Conservation (phyloP, 2,329 filamentous ascomycete species). For the Kalaharituber pfeilii region DNA sequence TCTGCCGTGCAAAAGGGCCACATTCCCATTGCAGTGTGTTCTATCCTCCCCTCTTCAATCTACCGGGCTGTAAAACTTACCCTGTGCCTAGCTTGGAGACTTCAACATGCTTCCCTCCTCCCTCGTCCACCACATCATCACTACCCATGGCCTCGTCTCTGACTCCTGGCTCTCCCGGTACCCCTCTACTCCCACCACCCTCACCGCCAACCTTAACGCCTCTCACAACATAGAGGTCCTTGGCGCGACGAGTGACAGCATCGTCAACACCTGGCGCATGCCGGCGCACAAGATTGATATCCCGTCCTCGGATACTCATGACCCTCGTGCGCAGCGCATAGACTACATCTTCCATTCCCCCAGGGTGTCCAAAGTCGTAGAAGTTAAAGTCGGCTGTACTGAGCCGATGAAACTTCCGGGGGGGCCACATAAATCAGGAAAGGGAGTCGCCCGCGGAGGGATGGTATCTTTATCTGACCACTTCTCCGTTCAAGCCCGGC, state of each 20-base stretch:
- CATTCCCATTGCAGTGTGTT: constrained; percentile 48
- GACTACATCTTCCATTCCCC: constrained; percentile 65
- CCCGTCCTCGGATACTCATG: constrained; percentile 47
- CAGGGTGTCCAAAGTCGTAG: constrained; percentile 34
- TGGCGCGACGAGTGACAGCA: constrained; percentile 71
- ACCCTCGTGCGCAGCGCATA: constrained; percentile 65
- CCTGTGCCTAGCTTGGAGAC: constrained; percentile 45
- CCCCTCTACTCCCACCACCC: constrained; percentile 66
- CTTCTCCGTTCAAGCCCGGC: constrained; percentile 72
- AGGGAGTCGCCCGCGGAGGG: constrained; percentile 35
- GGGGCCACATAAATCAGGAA: constrained; percentile 38
- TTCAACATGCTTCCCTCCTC: constrained; percentile 92
- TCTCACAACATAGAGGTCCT: constrained; percentile 61
- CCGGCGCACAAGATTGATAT: constrained; percentile 36
- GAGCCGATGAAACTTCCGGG: constrained; percentile 30
- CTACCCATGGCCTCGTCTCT: constrained; percentile 54
- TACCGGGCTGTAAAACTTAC: background rate
- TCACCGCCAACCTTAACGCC: constrained; percentile 56
- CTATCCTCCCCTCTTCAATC: background rate
- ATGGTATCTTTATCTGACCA: constrained; percentile 85
- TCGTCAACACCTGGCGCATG: constrained; percentile 91
- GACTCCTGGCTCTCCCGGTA: constrained; percentile 76
- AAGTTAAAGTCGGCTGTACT: constrained; percentile 59
- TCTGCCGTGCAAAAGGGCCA: constrained; percentile 64
- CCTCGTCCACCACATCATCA: constrained; percentile 67